Percentiles rank a stretch among this genome's conserved stretches.
Conservation (phyloP, 306 rosid species). For the Cucumis hystrix region DNA sequence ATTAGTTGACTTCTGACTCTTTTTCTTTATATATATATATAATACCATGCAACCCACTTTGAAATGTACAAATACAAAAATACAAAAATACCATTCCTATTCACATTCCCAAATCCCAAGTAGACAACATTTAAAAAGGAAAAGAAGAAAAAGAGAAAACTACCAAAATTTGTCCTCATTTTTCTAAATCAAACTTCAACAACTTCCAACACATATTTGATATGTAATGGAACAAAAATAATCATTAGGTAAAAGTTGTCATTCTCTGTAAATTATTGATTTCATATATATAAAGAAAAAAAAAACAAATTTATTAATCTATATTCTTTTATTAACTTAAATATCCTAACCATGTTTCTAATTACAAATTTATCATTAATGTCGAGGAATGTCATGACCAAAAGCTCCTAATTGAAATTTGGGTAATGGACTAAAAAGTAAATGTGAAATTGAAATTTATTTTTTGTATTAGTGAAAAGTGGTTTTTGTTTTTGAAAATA, state of each 20-base stretch:
- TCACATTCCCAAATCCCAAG: background rate
- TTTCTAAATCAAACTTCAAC: too few species aligned
- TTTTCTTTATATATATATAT: background rate
- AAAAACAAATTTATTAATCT: too few species aligned
- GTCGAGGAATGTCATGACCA: too few species aligned
- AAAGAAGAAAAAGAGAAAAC: too few species aligned
- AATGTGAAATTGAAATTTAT: background rate
- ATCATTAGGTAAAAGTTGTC: background rate
- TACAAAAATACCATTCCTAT: background rate
- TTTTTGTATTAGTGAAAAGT: background rate
- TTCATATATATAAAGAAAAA: too few species aligned
- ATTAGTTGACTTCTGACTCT: conserved; percentile 2
- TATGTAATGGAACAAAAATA: too few species aligned
- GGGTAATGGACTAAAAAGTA: background rate
- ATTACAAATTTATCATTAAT: too few species aligned
- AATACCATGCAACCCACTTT: background rate
- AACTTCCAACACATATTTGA: too few species aligned
- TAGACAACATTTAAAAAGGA: background rate
- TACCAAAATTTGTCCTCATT: too few species aligned
- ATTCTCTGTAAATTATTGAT: too few species aligned
- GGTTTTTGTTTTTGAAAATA: background rate
- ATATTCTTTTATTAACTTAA: too few species aligned
- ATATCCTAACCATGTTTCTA: too few species aligned
- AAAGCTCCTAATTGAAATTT: background rate
- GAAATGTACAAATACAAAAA: background rate